Evolutionary conservation across 768 basidiomycete genomes (phyloP), one percentile per base, ranked within the genome.

Genomic region (Dioszegia hungarica): DNA sequence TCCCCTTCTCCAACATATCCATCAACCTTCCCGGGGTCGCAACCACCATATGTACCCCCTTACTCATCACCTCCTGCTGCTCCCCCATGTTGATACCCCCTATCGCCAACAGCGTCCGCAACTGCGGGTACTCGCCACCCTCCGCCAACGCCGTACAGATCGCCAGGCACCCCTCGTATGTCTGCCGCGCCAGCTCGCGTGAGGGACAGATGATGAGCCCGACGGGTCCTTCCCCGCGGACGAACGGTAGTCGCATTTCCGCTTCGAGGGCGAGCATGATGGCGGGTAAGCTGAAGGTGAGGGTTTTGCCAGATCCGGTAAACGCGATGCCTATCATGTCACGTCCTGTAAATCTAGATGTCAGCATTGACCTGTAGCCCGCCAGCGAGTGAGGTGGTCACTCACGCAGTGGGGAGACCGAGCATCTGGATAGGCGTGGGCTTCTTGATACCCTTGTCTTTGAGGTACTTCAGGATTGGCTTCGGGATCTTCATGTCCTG

Each of bases 261-360:
- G 94, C 91, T 79, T 98, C 94, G 15, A 94, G 81, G 1, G 92
- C 88, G 64, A 89, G 80, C 95, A 99, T 98, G 64, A 98, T 92
- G 24, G 97, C 80, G 2, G 95, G 95, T n/a, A 99, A 80, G 63
- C 91, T 94, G 78, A 99, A 99, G 0, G 93, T 87, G n/a, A 99
- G 83, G 0, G 95, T 99, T 78, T 99, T 99, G 15, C 95, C 95
- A 0, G 94, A 98, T 36, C 95, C 95, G 24, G 95, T 99, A 78
- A 98, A 98, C 3, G 95, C 95, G 62, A 99, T 98, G 19, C 95
- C 95, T 62, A 98, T 99, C 79, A 98, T 87, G 75, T 99, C 95
- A 60, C 95, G 85, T 36, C 95, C 95, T 48, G 91, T 79, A 75
- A 98, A 97, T 31, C 49, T 51, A 51, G 49, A 37, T 24, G 36